Percentiles rank a stretch among this genome's conserved stretches.
These are phyloP conservation scores for Trichaptum fuscoviolaceum DNA, from an alignment of 768 basidiomycete species.

Conservation along the genomic window DNA sequence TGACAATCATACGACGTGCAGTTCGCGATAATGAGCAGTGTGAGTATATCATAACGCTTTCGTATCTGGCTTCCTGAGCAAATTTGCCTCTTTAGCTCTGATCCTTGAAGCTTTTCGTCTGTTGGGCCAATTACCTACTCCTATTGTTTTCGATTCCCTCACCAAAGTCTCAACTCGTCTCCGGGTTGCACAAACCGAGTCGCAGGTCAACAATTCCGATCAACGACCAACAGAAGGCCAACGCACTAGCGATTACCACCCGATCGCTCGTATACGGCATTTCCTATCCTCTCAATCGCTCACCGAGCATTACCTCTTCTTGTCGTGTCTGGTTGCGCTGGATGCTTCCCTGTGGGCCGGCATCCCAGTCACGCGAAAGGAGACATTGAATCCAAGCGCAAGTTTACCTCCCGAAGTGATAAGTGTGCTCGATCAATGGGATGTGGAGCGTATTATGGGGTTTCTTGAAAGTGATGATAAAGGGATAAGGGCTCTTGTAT, in stretches of 20 bases:
- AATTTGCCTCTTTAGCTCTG: constrained; percentile 17
- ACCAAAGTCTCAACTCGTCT: constrained; percentile 11
- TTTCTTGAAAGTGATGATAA: constrained; percentile 36
- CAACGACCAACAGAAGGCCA: not conserved
- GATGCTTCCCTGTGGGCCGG: constrained; percentile 68
- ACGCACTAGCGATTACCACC: not conserved
- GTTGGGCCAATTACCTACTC: constrained; percentile 19
- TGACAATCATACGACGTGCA: constrained; percentile 18
- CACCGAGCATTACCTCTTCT: constrained; percentile 62
- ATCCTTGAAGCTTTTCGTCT: constrained; percentile 30
- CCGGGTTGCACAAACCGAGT: not conserved
- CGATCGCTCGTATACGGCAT: constrained; percentile 35
- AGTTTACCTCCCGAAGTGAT: constrained; percentile 33
- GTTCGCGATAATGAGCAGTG: not conserved
- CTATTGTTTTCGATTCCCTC: constrained; percentile 14
- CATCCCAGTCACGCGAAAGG: not conserved
- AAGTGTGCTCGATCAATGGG: constrained; percentile 59
- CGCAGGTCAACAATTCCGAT: not conserved
- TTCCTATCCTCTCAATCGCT: constrained; percentile 52
- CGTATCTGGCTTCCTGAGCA: not conserved
- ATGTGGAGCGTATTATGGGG: constrained; percentile 69
- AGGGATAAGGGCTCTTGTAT: not conserved
- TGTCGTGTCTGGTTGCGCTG: constrained; percentile 56
- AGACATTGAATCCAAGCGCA: not conserved
- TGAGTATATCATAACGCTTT: not conserved